Conservation (phyloP, 352 stramenopile genomes). For the Phytophthora ramorum region DNA sequence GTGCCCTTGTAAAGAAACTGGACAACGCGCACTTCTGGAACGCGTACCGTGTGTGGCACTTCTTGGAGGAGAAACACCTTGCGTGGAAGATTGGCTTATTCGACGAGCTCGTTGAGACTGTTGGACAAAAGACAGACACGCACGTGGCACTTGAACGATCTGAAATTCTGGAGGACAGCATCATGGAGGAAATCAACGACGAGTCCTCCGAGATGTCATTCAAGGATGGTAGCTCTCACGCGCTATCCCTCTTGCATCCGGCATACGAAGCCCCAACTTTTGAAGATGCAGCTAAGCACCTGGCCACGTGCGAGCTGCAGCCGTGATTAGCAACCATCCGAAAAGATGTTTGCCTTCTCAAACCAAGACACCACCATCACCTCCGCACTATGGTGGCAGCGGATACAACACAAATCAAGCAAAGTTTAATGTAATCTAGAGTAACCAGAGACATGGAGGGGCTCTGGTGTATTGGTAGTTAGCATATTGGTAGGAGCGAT, state of each 20-base stretch:
- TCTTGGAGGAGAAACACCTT: conserved; percentile 78
- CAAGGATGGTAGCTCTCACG: conserved; percentile 30
- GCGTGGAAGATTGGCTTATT: conserved; percentile 81
- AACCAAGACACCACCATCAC: conserved; percentile 29
- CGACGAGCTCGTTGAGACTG: conserved; percentile 78
- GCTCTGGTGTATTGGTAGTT: conserved; percentile 45
- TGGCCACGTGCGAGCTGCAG: conserved; percentile 51
- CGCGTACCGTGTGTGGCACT: conserved; percentile 74
- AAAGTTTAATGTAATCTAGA: conserved; percentile 57
- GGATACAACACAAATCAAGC: conserved; percentile 42
- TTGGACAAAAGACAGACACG: conserved; percentile 59
- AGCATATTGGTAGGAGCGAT: conserved; percentile 35
- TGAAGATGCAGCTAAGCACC: conserved; percentile 51
- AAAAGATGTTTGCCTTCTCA: conserved; percentile 25
- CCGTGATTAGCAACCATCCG: conserved; percentile 25
- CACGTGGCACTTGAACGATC: conserved; percentile 47
- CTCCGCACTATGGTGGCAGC: conserved; percentile 30
- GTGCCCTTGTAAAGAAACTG: conserved; percentile 75
- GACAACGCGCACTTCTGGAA: conserved; percentile 91
- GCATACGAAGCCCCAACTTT: conserved; percentile 45
- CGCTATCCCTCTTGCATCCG: conserved; percentile 34
- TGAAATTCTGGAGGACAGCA: conserved; percentile 51
- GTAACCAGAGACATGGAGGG: conserved; percentile 37
- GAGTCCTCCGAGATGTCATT: conserved; percentile 41
- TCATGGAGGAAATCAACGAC: conserved; percentile 51